Evolutionary conservation across 495 filamentous ascomycete species (phyloP), one percentile per base, ranked within the genome.

Genomic region (Aspergillus bertholletiae): DNA sequence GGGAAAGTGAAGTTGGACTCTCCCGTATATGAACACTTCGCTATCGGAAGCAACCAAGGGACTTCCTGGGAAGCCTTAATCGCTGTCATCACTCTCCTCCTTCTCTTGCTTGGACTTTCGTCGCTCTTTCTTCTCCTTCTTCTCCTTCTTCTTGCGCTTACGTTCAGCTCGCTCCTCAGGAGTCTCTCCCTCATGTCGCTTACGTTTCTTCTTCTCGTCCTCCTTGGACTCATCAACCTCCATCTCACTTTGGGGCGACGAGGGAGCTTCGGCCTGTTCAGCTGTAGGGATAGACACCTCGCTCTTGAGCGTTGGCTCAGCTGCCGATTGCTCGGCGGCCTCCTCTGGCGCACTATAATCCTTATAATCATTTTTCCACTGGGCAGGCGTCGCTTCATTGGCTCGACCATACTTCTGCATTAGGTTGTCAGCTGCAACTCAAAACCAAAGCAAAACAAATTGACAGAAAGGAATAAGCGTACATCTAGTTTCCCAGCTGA

Each of bases 401-500:
- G 89, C 70, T 39, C 93, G 84, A 52, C 94, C 94, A 57, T 83
- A 97, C 83, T 98, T 98, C 84, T 83, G 22, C 24, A 40, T 13
- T 5, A 37, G 12, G 6, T 22, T n/a, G 49, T 68, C 39, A 65
- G 59, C 18, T 12, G 13, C 13, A 5, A 32, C 30, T 32, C 30
- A 3, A 28, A 34, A 41, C 2, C 12, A 30, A 3, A 3, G 15
- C 1, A 23, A 2, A 41, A 28, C 21, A 23, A 21, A 21, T 35
- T 17, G 15, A 27, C 1, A 23, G 0, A 40, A 40, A 21, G 21
- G 6, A 27, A n/a, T 39, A 30, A 17, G 74, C 84, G 74, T 65
- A 87, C 84, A 78, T 98, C 94, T 23, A 98, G 86, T 77, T 96
- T 93, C 69, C 94, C 94, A 58, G 87, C 86, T n/a, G 88, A 88